These are phyloP conservation scores for Penicillium sp. DNA, from an alignment of 2,329 filamentous ascomycete genomes.

Conservation along the genomic window DNA sequence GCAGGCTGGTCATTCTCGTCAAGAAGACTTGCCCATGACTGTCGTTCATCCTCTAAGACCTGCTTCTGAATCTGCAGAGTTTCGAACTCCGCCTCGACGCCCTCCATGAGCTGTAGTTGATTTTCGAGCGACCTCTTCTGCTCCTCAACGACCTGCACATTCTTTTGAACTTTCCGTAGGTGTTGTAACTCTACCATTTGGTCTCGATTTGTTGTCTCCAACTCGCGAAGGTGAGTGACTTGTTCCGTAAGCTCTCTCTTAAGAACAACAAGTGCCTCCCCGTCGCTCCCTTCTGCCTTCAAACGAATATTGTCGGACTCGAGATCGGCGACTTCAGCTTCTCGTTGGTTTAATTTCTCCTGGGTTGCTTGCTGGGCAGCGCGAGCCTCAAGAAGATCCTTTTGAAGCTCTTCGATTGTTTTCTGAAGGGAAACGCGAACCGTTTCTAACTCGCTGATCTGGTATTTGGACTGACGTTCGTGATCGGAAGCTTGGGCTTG, in stretches of 20 bases:
- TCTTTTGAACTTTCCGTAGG: conserved; percentile 76
- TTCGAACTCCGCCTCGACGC: conserved; percentile 71
- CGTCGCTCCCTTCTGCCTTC: conserved; percentile 83
- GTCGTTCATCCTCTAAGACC: conserved; percentile 81
- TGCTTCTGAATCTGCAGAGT: conserved; percentile 82
- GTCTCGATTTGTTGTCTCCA: conserved; percentile 79
- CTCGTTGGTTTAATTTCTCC: conserved; percentile 65
- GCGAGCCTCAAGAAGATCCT: conserved; percentile 56
- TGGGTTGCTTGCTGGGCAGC: conserved; percentile 62
- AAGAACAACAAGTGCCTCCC: conserved; percentile 80
- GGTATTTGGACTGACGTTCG: conserved; percentile 63
- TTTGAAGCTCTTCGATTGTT: conserved; percentile 52
- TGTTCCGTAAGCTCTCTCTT: conserved; percentile 88
- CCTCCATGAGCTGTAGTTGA: conserved; percentile 71
- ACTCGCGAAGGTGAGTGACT: conserved; percentile 80
- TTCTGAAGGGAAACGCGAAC: conserved; percentile 59
- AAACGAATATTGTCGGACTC: conserved; percentile 81
- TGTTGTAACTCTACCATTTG: conserved; percentile 77
- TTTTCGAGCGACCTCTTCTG: conserved; percentile 83
- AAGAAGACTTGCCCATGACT: conserved; percentile 83
- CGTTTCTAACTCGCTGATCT: conserved; percentile 60
- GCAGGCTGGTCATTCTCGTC: conserved; percentile 64
- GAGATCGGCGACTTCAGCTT: conserved; percentile 68
- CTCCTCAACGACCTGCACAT: conserved; percentile 91
- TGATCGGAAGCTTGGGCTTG: conserved; percentile 71